Conservation (phyloP, 2,329 filamentous ascomycete species). For the Cladosporium sp. region DNA sequence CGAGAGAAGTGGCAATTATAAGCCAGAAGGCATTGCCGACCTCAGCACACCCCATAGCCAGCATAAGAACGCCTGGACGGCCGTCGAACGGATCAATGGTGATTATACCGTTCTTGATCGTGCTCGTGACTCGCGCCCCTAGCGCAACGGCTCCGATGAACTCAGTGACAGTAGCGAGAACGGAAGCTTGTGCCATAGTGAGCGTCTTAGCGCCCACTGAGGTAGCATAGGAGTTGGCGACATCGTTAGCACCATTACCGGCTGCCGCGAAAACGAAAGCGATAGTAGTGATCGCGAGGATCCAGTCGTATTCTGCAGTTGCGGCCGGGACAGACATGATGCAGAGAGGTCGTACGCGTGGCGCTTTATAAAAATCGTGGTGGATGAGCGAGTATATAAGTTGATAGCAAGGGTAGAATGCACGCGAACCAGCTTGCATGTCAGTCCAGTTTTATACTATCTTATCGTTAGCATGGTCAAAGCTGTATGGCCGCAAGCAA, state of each 20-base stretch:
- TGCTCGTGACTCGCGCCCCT: constrained; percentile 51
- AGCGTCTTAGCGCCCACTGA: constrained; percentile 49
- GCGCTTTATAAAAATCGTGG: background rate
- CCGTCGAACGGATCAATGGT: constrained; percentile 43
- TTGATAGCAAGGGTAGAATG: background rate
- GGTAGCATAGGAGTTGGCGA: constrained; percentile 51
- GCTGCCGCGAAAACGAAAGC: constrained; percentile 58
- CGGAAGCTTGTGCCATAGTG: constrained; percentile 46
- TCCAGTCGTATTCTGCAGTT: constrained; percentile 17
- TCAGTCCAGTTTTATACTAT: background rate
- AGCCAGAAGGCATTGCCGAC: constrained; percentile 49
- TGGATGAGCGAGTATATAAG: background rate
- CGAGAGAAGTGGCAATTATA: constrained; percentile 49
- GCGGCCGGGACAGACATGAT: background rate
- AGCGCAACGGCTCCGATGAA: constrained; percentile 50
- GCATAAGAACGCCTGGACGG: constrained; percentile 51
- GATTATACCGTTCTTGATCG: constrained; percentile 58
- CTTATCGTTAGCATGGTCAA: background rate
- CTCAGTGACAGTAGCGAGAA: constrained; percentile 46
- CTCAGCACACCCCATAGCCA: constrained; percentile 30
- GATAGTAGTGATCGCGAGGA: constrained; percentile 59
- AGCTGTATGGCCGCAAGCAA: background rate
- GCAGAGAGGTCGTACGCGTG: background rate
- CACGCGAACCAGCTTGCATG: background rate
- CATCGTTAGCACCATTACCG: constrained; percentile 57